These are phyloP conservation scores for Amorphotheca resinae DNA, from an alignment of 495 filamentous ascomycete species.

Conservation along the genomic window DNA sequence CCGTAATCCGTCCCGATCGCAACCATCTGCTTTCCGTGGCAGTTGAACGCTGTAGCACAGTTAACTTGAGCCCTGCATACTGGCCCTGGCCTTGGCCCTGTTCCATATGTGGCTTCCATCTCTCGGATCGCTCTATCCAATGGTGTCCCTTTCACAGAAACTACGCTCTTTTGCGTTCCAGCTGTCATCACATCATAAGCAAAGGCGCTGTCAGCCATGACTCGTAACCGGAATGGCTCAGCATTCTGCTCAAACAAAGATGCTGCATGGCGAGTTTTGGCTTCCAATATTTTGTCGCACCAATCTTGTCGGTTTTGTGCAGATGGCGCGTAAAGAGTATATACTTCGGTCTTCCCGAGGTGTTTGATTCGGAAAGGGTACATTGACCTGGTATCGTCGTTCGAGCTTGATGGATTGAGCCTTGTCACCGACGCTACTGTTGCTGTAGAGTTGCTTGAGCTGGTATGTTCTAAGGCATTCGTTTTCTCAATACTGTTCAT, in stretches of 20 bases:
- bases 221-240: conserved; percentile 84
- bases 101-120: conserved; percentile 62
- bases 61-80: conserved; percentile 78
- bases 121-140: conserved; percentile 83
- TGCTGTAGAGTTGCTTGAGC: conserved; percentile 37
- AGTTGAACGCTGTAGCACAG: conserved; percentile 82
- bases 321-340: conserved; percentile 74
- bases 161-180: conserved; percentile 5
- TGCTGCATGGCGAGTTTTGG: conserved; percentile 84
- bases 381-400: conserved; percentile 63
- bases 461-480: conserved; percentile 49
- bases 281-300: conserved; percentile 87
- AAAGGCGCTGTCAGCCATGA: conserved; percentile 89
- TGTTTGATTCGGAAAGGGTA: conserved; percentile 96
- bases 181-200: conserved; percentile 54
- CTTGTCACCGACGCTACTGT: conserved; percentile 32
- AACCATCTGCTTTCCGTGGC: conserved; percentile 73
- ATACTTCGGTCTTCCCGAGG: conserved; percentile 71
- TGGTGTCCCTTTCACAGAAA: conserved; percentile 74
- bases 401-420: conserved; percentile 30
- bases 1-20: conserved; percentile 93
- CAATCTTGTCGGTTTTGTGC: conserved; percentile 68
- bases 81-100: conserved; percentile 53
- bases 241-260: conserved; percentile 86
- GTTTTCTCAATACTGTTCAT: conserved; percentile 34